phyloP scores from a whole-genome alignment of 768 basidiomycete species.

The Lactarius sanguifluus region DNA sequence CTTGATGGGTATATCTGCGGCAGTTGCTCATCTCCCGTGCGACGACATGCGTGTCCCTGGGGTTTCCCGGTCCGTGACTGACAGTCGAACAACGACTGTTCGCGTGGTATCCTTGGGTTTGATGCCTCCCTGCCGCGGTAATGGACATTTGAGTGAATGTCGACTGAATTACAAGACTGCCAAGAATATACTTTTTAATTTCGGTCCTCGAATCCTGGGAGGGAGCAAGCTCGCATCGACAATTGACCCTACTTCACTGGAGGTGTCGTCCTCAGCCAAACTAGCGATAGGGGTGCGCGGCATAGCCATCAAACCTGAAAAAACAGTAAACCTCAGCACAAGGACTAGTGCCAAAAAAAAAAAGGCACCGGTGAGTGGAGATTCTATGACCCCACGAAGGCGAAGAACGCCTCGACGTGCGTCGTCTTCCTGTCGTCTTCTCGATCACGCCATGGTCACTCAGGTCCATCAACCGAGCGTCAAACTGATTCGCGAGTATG shows the following conservation, averaged over 20 bases:
- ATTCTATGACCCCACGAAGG: conserved; percentile 91
- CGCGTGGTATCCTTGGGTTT: neutral
- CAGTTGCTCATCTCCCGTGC: neutral
- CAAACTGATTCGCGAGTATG: conserved; percentile 82
- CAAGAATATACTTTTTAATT: no score
- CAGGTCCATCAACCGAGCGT: conserved; percentile 91
- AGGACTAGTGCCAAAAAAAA: neutral
- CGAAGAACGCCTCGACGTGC: conserved; percentile 91
- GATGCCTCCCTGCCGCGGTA: neutral
- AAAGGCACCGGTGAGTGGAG: conserved; percentile 83
- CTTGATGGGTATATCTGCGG: neutral
- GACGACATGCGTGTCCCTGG: neutral
- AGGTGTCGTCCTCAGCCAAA: conserved; percentile 54
- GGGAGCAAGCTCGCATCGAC: conserved; percentile 92
- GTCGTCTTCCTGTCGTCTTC: conserved; percentile 88
- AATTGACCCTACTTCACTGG: conserved; percentile 49
- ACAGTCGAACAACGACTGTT: neutral
- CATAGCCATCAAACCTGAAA: conserved; percentile 93
- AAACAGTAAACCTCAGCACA: neutral
- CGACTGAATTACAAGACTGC: neutral
- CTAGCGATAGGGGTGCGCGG: conserved; percentile 87
- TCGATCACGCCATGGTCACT: conserved; percentile 95
- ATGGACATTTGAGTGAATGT: neutral
- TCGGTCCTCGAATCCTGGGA: no score
- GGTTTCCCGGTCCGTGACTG: neutral